A percentile compares a stretch with the other conserved stretches of the same genome.
Evolutionary conservation across 1,139 yeast species (phyloP).

Genomic region (Geotrichum europaeum): DNA sequence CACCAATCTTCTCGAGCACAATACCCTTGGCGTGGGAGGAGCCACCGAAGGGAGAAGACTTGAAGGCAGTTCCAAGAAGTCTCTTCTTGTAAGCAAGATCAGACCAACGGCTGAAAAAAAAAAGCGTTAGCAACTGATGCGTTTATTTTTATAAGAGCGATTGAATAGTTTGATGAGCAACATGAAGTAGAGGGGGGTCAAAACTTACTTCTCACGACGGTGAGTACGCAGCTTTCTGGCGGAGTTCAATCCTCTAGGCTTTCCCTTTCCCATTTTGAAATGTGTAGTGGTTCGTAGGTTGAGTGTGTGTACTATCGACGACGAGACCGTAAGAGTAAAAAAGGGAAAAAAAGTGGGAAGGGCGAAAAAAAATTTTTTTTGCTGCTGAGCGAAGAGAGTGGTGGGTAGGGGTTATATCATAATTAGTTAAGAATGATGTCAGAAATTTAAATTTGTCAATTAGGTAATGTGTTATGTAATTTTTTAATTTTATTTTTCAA

Average conservation of each 20-base stretch:
- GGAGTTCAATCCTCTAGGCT: slow-evolving; percentile 98
- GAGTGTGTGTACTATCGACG: not conserved
- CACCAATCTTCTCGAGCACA: slow-evolving; percentile 98
- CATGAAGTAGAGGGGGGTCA: not conserved
- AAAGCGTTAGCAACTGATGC: not conserved
- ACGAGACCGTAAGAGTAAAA: not conserved
- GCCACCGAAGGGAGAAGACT: slow-evolving; percentile 99
- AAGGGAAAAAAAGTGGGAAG: not conserved
- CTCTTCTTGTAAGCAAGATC: slow-evolving; percentile 97
- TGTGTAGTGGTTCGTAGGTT: slow-evolving; percentile 16
- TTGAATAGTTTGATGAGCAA: not conserved
- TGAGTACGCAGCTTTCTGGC: slow-evolving; percentile 99
- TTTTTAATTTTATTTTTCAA: not conserved
- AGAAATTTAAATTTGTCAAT: not conserved
- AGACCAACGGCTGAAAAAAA: slow-evolving; percentile 79
- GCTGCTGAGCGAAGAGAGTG: no score
- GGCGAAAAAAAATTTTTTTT: not conserved
- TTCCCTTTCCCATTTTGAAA: slow-evolving; percentile 29
- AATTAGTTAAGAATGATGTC: not conserved
- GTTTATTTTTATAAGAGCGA: not conserved
- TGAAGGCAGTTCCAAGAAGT: slow-evolving; percentile 98
- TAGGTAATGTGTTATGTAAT: not conserved
- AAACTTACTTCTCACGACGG: slow-evolving; percentile 88
- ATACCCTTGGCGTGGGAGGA: slow-evolving; percentile 99
- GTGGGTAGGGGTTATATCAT: not conserved